Base-by-base conservation (phyloP, 2,329 filamentous ascomycete genomes). In the Penicillium sp. region DNA sequence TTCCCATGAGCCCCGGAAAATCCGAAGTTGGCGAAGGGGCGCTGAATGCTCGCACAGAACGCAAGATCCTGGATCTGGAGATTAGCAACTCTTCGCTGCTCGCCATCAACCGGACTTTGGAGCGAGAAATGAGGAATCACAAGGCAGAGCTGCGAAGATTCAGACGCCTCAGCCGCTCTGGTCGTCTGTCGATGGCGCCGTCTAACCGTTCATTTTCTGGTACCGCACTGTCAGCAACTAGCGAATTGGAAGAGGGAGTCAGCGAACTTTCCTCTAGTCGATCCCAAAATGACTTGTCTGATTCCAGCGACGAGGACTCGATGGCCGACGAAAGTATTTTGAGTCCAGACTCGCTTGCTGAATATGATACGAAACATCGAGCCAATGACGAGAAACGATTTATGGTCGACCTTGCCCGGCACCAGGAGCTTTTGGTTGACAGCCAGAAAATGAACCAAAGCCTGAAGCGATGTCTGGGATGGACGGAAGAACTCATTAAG, bases 361-460 rank as follows among this genome's bases (percentile, higher is more conserved):
- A 71, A 31, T 56, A 74, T 66, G 54, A 75, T 48, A 71, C 74
- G 29, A 74, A 73, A 24, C 77, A 88, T 53, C 79, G 83, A n/a
- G 79, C 82, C 42, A 81, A 81, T 46, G 92, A 97, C 57, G 89
- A 95, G 66, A 86, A 86, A 58, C 82, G 89, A 27, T 76, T 97
- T n/a, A 82, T 87, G 59, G 78, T 90, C 4, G 93, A 98, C 68
- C 78, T 98, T 0, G 81, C 84, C 3, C 92, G 91, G 65, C 93
- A 98, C 67, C 88, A 90, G 58, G 87, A 95, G 63, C 76, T 97
- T 1, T 80, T 98, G 7, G 76, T 90, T 33, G 91, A 95, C 66
- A 93, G 87, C 58, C 90, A 96, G 64, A 95, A 90, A 73, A 90
- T 97, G 77, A 97, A 96, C 66, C 88, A 95, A 67, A 95, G 88